Base-by-base conservation (phyloP, 768 basidiomycete species). In the Dioszegia crocea region DNA sequence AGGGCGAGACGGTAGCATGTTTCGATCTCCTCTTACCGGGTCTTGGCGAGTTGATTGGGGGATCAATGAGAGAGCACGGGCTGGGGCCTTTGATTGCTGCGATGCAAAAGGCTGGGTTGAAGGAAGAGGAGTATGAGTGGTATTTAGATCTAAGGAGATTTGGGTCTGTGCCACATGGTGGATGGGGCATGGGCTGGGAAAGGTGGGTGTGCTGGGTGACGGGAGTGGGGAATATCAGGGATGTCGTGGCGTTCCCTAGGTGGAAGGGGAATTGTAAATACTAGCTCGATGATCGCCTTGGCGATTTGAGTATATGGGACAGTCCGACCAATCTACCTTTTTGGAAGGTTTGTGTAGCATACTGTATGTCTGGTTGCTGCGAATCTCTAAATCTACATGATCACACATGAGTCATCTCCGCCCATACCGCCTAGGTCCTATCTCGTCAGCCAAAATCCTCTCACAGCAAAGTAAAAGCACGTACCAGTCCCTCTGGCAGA, bases 141-240 rank as follows among this genome's bases (percentile, higher is more conserved):
- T 99, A 99, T 77, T 61, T 85, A 50, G 91, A 96, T 66, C 73
- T 96, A 64, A 80, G 94, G 59, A 81, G 81, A 68, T 93, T 83
- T 67, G 96, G 96, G 10, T 86, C 87, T 17, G 87, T 89, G 19
- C 88, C 91, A 2, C 94, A 97, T 77, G 92, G 89, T 16, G 96
- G 96, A 16, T 98, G 91, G 77, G 96, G 96, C 4, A 81, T 98
- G 80, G 96, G 96, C 1, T 96, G 94, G 69, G 96, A 99, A 76
- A 80, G 96, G 60, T 80, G 96, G 19, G 81, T 98, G 17, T 84
- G 85, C 43, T 94, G 89, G 88, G 77, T 96, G 11, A 85, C 86
- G 19, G 92, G 91, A 0, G 81, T 89, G 44, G 86, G 87, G 59
- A 98, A 94, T 76, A 83, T 98, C n/a, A 81, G 89, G 60, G 96